Percentiles rank a stretch among this genome's conserved stretches.
Evolutionary conservation across 192 early-diverging fungal genomes (phyloP).

Genomic region (Backusella tarrabulga): DNA sequence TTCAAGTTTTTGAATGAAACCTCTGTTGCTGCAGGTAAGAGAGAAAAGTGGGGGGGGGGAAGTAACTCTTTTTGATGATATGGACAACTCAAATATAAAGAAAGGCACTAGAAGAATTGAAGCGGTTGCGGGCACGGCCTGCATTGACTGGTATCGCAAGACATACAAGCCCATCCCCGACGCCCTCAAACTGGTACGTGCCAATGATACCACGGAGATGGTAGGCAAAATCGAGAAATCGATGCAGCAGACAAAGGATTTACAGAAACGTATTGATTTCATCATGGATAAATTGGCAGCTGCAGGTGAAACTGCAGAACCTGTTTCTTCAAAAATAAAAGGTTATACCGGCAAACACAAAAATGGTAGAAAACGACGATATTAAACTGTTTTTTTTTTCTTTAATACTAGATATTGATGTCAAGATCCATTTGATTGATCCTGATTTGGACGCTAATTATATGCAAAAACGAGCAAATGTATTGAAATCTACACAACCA

Average conservation of each 20-base stretch:
- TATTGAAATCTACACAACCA: constrained; percentile 35
- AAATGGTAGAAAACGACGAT: too few relatives aligned
- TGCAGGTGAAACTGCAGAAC: constrained; percentile 17
- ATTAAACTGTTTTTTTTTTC: too few relatives aligned
- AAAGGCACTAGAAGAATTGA: constrained; percentile 59
- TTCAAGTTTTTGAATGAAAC: constrained; percentile 55
- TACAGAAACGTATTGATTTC: constrained; percentile 36
- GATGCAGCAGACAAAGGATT: constrained; percentile 39
- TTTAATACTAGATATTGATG: constrained; percentile 11
- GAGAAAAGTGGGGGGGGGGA: not conserved
- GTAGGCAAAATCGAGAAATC: constrained; percentile 44
- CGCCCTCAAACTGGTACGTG: constrained; percentile 38
- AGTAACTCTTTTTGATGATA: not conserved
- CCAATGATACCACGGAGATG: constrained; percentile 35
- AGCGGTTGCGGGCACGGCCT: constrained; percentile 49
- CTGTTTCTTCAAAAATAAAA: constrained; percentile 18
- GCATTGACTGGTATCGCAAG: constrained; percentile 42
- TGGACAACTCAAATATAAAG: not conserved
- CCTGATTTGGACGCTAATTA: constrained; percentile 39
- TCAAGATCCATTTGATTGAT: constrained; percentile 40
- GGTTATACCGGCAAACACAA: not conserved
- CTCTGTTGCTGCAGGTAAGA: constrained; percentile 57
- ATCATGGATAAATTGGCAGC: constrained; percentile 43
- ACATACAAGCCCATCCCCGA: constrained; percentile 43
- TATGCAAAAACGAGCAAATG: constrained; percentile 45